Evolutionary conservation across 163 green algal genomes (phyloP), one percentile per base, ranked within the genome.

Genomic region (Scenedesmus sp.): DNA sequence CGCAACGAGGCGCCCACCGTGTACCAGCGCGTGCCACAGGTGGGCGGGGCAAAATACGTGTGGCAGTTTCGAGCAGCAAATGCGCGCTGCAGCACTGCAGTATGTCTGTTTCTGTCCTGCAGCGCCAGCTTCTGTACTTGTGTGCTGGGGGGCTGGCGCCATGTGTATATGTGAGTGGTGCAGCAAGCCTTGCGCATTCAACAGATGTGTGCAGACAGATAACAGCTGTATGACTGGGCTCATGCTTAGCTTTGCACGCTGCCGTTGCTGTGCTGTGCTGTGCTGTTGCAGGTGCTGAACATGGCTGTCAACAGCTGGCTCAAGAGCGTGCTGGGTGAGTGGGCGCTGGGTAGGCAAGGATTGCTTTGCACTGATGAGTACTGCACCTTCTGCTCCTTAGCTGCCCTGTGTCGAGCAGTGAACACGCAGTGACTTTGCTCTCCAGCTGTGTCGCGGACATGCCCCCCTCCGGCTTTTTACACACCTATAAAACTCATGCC

Each of bases 271-370:
- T 6, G 34, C 70, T 52, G 70, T 79, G 70, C 70, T 79, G 70
- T 79, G 23, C 70, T 76, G 70, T 6, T 52, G 70, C 23, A 79
- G 70, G 94, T 95, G 26, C 67, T 97, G 3, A 97, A 97, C 94
- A 90, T 95, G 89, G 95, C 93, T 0, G 86, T 92, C 9, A 97
- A 97, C 91, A 94, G 94, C n/a, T 97, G 94, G 88, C 84, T 97
- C 13, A 89, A 86, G n/a, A 85, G 74, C n/a, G 15, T 26, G 20
- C 76, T 87, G 59, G 76, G 76, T 91, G 57, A 79, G 76, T 16
- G 4, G 2, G 4, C 54, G 18, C 18, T 46, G 57, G 23, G 46
- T 23, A 52, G 70, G 23, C 18, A 3, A 5, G 3, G 67, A 20
- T 18, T 4, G 9, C 3, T 34, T 18, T 34, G 18, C 67, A 77